Evolutionary conservation across 768 basidiomycete genomes (phyloP), one percentile per base, ranked within the genome.

Genomic region (Leccinum incarnatum): DNA sequence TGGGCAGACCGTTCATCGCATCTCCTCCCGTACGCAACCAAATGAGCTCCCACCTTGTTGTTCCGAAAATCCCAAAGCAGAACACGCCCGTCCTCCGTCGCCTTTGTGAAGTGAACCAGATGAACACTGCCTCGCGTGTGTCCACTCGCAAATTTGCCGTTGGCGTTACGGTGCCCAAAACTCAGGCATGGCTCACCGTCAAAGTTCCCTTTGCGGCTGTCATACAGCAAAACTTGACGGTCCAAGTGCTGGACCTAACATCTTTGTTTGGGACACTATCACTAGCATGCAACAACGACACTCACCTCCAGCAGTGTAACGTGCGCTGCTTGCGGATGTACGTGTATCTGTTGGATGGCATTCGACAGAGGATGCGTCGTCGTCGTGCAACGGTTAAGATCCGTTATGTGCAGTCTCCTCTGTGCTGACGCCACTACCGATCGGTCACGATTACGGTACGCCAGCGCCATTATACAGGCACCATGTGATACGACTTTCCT

Each of bases 21-120:
- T 60, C 34, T 61, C 47, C 66, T 46, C 57, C 54, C 46, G 11
- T 34, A 46, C 55, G 48, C 52, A 60, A 54, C 58, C 56, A 53
- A 59, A 48, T 56, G 50, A 52, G 58, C 51, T 58, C 72, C 55
- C 73, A 79, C 82, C 75, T 78, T 77, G 14, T 58, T 62, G 53
- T 80, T 79, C 30, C 83, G 75, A 68, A 76, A 79, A 65, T 84
- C 83, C 80, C 81, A 82, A 29, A 81, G 63, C 12, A 75, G 65
- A 29, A 82, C 73, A 29, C 61, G 62, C 17, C 79, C 78, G 61
- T 83, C 81, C 34, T 71, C 69, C 65, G 73, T 80, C 17, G 79
- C 79, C 57, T 76, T 78, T 37, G 75, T 77, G 67, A 81, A 83
- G 58, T 78, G 73, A 53, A 70, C 73, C 57, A 70, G 70, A 64